Percentiles rank a stretch among this genome's conserved stretches.
These are phyloP conservation scores for Cymodocea nodosa DNA, from an alignment of 116 monocot genomes.

Conservation along the genomic window DNA sequence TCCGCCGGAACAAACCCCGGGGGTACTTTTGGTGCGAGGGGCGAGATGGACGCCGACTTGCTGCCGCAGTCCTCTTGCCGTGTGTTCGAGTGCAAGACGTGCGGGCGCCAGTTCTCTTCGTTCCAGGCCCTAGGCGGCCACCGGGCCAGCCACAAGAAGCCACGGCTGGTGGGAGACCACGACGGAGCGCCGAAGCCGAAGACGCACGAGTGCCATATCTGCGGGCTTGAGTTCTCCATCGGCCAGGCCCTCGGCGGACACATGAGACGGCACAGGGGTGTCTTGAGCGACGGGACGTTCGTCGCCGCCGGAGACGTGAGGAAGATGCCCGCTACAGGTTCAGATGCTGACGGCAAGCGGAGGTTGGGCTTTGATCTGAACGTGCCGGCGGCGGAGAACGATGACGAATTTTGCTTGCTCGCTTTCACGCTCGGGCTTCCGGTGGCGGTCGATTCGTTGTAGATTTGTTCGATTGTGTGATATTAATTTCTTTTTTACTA, in stretches of 20 bases:
- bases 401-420: not conserved
- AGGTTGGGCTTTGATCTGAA: slow-evolving; percentile 10
- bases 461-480: too few relatives aligned
- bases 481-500: too few relatives aligned
- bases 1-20: too few relatives aligned
- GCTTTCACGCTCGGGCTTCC: slow-evolving; percentile 7
- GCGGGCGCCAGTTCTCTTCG: slow-evolving; percentile 49
- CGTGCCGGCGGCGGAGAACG: slow-evolving; percentile 6
- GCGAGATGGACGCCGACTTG: not conserved
- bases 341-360: not conserved
- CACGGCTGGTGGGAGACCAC: slow-evolving; percentile 2
- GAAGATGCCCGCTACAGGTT: not conserved
- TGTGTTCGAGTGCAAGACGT: slow-evolving; percentile 69
- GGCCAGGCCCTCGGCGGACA: slow-evolving; percentile 85
- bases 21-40: too few relatives aligned
- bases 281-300: not conserved
- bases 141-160: slow-evolving; percentile 69
- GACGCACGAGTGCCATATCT: slow-evolving; percentile 65
- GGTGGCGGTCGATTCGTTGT: not conserved
- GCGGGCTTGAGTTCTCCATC: slow-evolving; percentile 58
- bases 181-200: slow-evolving; percentile 22
- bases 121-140: slow-evolving; percentile 76
- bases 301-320: too few relatives aligned
- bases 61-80: not conserved
- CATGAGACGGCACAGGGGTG: slow-evolving; percentile 60